These are phyloP conservation scores for Yamadazyma atmosphaerica DNA, from an alignment of 1,139 yeast genomes.

Conservation along the genomic window DNA sequence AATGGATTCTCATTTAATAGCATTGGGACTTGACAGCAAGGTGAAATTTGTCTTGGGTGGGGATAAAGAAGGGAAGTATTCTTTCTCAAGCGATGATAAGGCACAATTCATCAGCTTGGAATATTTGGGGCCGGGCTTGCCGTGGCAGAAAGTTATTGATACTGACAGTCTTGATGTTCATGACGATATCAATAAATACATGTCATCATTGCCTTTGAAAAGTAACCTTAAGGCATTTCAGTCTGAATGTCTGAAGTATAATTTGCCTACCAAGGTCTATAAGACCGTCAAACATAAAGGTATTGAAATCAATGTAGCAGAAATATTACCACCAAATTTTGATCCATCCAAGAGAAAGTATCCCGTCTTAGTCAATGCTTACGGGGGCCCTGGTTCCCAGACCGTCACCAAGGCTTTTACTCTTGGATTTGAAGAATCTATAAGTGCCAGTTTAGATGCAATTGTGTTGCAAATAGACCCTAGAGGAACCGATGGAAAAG, in stretches of 20 bases:
- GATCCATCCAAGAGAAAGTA: slow-evolving; percentile 53
- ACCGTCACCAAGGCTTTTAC: slow-evolving; percentile 55
- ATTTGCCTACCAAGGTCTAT: slow-evolving; percentile 57
- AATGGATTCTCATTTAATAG: slow-evolving; percentile 33
- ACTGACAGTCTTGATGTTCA: slow-evolving; percentile 33
- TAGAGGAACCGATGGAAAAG: slow-evolving; percentile 90
- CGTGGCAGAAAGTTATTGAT: slow-evolving; percentile 62
- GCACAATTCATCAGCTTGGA: slow-evolving; percentile 55
- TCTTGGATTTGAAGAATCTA: slow-evolving; percentile 68
- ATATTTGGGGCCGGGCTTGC: slow-evolving; percentile 66
- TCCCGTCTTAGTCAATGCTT: slow-evolving; percentile 80
- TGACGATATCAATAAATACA: slow-evolving; percentile 8
- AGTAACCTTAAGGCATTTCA: slow-evolving; percentile 13
- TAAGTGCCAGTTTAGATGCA: slow-evolving; percentile 67
- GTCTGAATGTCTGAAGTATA: slow-evolving; percentile 24
- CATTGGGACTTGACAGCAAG: slow-evolving; percentile 21
- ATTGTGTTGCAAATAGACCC: slow-evolving; percentile 88
- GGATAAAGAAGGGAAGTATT: slow-evolving; percentile 29
- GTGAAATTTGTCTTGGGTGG: slow-evolving; percentile 22
- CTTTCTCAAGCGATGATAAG: slow-evolving; percentile 48
- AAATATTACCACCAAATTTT: slow-evolving; percentile 73
- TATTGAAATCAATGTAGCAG: slow-evolving; percentile 63
- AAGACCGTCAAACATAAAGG: slow-evolving; percentile 49
- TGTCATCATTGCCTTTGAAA: slow-evolving; percentile 7
- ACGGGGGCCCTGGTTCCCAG: slow-evolving; percentile 96